These are phyloP conservation scores for Chaetoceros muelleri DNA, from an alignment of 108 stramenopile genomes.

Conservation along the genomic window DNA sequence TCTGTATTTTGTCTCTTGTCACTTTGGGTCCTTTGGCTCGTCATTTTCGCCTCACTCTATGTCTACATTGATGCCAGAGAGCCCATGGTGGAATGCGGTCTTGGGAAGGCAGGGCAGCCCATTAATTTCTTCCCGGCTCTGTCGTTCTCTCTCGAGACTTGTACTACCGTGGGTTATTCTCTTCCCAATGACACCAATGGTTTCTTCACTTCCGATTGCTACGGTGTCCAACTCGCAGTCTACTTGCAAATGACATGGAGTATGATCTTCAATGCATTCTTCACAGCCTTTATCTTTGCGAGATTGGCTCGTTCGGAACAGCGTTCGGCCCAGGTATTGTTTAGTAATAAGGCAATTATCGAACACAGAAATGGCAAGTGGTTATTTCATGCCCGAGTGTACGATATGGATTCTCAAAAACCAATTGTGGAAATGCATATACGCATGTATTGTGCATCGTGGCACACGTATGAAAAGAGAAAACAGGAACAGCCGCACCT, in stretches of 20 bases:
- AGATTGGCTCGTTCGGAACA: constrained; percentile 39
- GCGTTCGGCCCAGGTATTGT: constrained; percentile 61
- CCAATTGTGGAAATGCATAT: constrained; percentile 83
- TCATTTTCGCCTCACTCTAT: constrained; percentile 61
- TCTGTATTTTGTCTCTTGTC: constrained; percentile 26
- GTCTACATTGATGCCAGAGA: constrained; percentile 25
- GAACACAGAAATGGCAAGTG: constrained; percentile 8
- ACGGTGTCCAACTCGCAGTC: constrained; percentile 42
- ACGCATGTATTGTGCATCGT: constrained; percentile 56
- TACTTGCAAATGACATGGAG: constrained; percentile 62
- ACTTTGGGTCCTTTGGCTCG: constrained; percentile 47
- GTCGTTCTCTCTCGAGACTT: constrained; percentile 72
- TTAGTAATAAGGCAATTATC: constrained; percentile 56
- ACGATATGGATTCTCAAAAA: constrained; percentile 51
- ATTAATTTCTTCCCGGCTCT: constrained; percentile 41
- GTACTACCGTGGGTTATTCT: constrained; percentile 62
- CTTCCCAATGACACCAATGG: constrained; percentile 40
- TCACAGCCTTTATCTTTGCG: constrained; percentile 61
- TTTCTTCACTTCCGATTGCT: constrained; percentile 61
- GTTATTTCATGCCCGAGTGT: constrained; percentile 31
- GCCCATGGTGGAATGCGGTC: constrained; percentile 39
- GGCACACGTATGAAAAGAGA: neutral
- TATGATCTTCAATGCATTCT: constrained; percentile 73
- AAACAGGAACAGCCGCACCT: constrained; percentile 27
- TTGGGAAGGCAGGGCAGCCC: constrained; percentile 28